Base-by-base conservation (phyloP, 2,329 filamentous ascomycete species). In the Stenocarpella maydis region DNA sequence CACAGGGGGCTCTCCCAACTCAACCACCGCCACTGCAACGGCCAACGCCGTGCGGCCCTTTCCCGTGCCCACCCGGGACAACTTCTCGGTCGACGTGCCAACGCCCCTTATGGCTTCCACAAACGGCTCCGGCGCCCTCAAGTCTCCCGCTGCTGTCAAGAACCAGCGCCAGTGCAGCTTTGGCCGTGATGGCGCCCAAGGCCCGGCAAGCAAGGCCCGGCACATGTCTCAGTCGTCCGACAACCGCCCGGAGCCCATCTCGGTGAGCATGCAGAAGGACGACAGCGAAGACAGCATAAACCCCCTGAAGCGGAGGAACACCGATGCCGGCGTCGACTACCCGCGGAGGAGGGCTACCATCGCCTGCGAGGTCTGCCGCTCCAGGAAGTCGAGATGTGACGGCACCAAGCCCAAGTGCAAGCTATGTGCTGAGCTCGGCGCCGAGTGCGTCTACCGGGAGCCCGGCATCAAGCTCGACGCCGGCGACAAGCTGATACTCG, bases 401-500 rank as follows among this genome's bases (percentile, higher is more conserved):
- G 92, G 92, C 66, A 91, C 87, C 12, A 90, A 93, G 74, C 93
- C 93, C 53, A 95, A 94, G 79, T 96, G 93, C 82, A 92, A 93
- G 79, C 88, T 96, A 43, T 96, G 93, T 80, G 90, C 91, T 12
- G 93, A 67, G 54, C 50, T 47, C 63, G 92, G 92, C 67, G 93
- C 92, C 53, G 92, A 95, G 72, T 96, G 93, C 79, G 87, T 95
- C 73, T 96, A 96, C 79, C 88, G 93, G 72, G 93, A 96, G 78
- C 93, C 93, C 8, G 92, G 92, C 3, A 93, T 95, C 83, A 96
- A 96, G 81, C 87, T 96, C 12, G 93, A 96, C 78, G 92, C 92
- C 43, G 93, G 93, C 73, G 93, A 95, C 82, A 95, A 95, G 81
- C 84, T 96, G 68, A 96, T 96, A 71, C 82, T 96, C 45, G 93